Evolutionary conservation across 768 basidiomycete species (phyloP), one percentile per base, ranked within the genome.

Genomic region (Lactarius tabidus): DNA sequence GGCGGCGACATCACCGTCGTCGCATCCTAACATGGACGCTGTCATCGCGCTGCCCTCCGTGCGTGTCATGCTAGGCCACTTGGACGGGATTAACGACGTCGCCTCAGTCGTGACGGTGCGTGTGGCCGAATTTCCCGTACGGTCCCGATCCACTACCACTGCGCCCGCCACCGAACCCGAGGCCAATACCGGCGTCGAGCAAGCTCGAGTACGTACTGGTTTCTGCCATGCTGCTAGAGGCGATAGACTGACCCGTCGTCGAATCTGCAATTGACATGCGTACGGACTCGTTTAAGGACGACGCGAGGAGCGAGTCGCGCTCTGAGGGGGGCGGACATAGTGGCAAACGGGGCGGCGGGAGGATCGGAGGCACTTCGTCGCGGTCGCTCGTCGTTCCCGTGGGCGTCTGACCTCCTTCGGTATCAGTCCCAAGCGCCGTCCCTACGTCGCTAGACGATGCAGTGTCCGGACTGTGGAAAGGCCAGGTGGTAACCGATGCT

Each of bases 101-200:
- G 87, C 80, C 68, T 92, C 91, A 35, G 92, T 93, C 38, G 86
- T 91, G 65, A 87, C 79, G n/a, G 91, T 92, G 71, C 89, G 81
- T 66, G 93, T 85, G 12, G 48, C 86, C 89, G 74, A 85, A 93
- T 72, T 84, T 87, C 72, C 83, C 86, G 67, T 79, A 78, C 45
- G 75, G 78, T 8, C 33, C 33, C 8, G 33, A 33, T 3, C 33
- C 33, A 33, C 33, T 33, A 8, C 33, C 33, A 57, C 53, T 48
- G 41, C 75, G 76, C 39, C 79, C 77, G 57, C 76, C 78, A 23
- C 23, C 9, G 48, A 51, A 51, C 23, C 48, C 48, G 14, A 51
- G 6, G 60, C 75, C 78, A 59, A 70, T 56, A 45, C 64, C 69
- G 59, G 65, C 60, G 45, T 89, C 87, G 60, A 89, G 77, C 64